Percentiles rank a stretch among this genome's conserved stretches.
phyloP scores from a whole-genome alignment of 2,329 filamentous ascomycete species.

The Grosmannia serpens region DNA sequence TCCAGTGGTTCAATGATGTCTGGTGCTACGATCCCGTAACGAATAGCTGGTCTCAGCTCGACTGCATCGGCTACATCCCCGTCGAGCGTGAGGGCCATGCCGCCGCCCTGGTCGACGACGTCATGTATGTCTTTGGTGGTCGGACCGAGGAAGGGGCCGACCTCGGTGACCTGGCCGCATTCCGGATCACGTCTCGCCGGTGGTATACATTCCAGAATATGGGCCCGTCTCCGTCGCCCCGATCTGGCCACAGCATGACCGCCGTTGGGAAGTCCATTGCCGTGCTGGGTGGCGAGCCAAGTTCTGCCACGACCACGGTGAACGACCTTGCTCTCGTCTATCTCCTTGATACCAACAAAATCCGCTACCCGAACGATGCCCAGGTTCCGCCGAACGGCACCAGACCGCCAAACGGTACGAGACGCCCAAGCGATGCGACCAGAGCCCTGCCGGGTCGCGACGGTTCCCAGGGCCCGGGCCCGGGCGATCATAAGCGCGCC shows the following conservation, averaged over 20 bases:
- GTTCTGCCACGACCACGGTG: constrained; percentile 67
- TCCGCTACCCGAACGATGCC: constrained; percentile 81
- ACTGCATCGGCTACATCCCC: constrained; percentile 97
- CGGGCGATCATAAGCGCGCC: constrained; percentile 35
- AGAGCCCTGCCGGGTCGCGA: constrained; percentile 35
- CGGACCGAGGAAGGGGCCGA: constrained; percentile 89
- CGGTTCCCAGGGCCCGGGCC: constrained; percentile 34
- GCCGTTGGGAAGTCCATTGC: constrained; percentile 86
- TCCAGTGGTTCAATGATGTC: constrained; percentile 97
- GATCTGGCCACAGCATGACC: constrained; percentile 97
- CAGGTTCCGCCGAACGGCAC: constrained; percentile 25
- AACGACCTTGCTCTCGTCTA: constrained; percentile 84
- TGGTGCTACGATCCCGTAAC: constrained; percentile 84
- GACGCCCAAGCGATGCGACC: constrained; percentile 22
- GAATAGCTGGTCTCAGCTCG: constrained; percentile 78
- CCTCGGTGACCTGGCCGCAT: constrained; percentile 82
- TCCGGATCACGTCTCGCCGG: constrained; percentile 61
- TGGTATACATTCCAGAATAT: constrained; percentile 99
- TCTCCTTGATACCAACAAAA: constrained; percentile 88
- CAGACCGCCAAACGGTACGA: constrained; percentile 11
- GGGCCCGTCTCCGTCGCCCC: constrained; percentile 86
- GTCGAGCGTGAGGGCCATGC: constrained; percentile 89
- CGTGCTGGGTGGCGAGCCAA: constrained; percentile 88
- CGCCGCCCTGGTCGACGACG: constrained; percentile 84
- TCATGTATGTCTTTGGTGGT: constrained; percentile 98